Conservation (phyloP, 371 early-diverging fungal species). For the Mucor saturninus region DNA sequence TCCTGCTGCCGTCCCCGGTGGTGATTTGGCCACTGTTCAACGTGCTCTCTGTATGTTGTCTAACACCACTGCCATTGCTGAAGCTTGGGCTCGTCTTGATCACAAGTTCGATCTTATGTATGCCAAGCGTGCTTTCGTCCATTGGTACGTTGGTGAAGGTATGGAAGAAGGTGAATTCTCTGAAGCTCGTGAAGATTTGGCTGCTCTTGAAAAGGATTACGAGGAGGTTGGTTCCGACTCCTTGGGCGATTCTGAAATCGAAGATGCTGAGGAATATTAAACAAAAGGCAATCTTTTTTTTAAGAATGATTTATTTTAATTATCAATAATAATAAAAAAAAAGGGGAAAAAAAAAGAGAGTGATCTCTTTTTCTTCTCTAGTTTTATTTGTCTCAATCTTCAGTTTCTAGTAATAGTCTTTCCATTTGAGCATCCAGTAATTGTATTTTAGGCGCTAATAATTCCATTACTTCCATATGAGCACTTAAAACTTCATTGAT, state of each 20-base stretch:
- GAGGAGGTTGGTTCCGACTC: conserved; percentile 95
- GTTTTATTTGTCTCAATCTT: no score
- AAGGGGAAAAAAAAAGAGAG: background rate
- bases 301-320: background rate
- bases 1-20: conserved; percentile 87
- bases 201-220: conserved; percentile 99
- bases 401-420: no score
- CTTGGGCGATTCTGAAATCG: conserved; percentile 56
- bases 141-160: conserved; percentile 98
- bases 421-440: no score
- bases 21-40: conserved; percentile 86
- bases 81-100: conserved; percentile 94
- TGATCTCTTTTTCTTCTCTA: background rate
- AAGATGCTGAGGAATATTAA: conserved; percentile 58
- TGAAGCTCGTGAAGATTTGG: conserved; percentile 99
- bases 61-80: conserved; percentile 95
- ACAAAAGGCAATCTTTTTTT: background rate
- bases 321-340: no score
- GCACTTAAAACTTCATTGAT: no score
- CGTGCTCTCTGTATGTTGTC: conserved; percentile 94
- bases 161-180: conserved; percentile 94
- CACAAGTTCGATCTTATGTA: conserved; percentile 96
- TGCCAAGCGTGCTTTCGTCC: conserved; percentile 96
- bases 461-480: no score
- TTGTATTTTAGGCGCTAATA: no score